Conservation (phyloP, 2,329 filamentous ascomycete genomes). For the Diaporthe sp. region DNA sequence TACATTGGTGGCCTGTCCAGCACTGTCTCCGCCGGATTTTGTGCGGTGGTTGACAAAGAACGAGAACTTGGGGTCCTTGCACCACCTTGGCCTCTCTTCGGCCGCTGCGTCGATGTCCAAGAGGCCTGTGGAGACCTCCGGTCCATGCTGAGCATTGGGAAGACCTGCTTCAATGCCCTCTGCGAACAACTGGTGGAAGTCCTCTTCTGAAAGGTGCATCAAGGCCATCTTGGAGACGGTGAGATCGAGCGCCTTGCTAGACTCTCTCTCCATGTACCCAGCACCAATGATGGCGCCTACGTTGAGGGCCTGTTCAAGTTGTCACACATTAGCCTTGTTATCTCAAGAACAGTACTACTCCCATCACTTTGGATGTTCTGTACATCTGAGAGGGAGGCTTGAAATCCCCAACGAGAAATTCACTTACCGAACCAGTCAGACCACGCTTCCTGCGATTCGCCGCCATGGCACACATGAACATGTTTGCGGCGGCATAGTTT, state of each 20-base stretch:
- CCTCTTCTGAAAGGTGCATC: conserved; percentile 5
- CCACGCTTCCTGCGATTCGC: conserved; percentile 39
- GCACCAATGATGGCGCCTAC: conserved; percentile 42
- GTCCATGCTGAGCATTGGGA: too few species aligned
- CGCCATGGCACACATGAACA: conserved; percentile 46
- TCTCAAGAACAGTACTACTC: background rate
- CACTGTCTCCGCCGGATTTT: background rate
- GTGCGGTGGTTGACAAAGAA: background rate
- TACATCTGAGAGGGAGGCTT: background rate
- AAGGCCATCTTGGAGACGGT: background rate
- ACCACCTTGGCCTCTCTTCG: background rate
- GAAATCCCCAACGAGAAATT: background rate
- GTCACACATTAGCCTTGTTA: background rate
- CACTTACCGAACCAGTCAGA: conserved; percentile 13
- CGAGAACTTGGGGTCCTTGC: background rate
- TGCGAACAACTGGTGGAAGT: conserved; percentile 1
- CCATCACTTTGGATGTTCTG: background rate
- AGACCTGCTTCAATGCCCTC: background rate
- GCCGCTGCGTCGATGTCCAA: background rate
- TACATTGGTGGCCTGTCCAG: background rate
- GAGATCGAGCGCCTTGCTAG: background rate
- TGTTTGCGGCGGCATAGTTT: conserved; percentile 57
- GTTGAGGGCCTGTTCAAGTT: conserved; percentile 18
- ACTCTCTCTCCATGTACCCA: background rate
- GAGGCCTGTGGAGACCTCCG: background rate